A percentile compares a stretch with the other conserved stretches of the same genome.
Evolutionary conservation across 1,284 basidiomycete genomes (phyloP).

Genomic region (Naganishia sp.): DNA sequence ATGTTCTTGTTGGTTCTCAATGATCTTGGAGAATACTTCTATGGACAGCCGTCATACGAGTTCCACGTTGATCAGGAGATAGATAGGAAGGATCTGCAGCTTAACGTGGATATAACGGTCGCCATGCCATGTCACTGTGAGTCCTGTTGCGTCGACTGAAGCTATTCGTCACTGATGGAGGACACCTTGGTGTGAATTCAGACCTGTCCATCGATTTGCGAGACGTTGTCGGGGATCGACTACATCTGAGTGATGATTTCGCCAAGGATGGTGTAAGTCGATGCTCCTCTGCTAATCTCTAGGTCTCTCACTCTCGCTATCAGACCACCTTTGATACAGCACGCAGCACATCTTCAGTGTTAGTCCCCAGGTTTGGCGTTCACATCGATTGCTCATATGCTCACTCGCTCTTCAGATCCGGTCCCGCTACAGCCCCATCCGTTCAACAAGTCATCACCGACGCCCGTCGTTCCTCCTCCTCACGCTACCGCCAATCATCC

Average conservation of each 20-base stretch:
- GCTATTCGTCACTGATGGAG: neutral
- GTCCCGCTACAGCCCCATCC: constrained; percentile 4
- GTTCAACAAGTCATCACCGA: constrained; percentile 24
- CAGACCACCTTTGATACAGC: constrained; percentile 72
- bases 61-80: constrained; percentile 75
- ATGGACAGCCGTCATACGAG: constrained; percentile 83
- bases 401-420: constrained; percentile 14
- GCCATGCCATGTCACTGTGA: constrained; percentile 89
- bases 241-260: constrained; percentile 81
- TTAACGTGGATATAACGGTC: constrained; percentile 88
- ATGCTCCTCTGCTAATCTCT: neutral
- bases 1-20: constrained; percentile 62
- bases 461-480: constrained; percentile 26
- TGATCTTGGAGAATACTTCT: constrained; percentile 85
- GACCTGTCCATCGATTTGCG: constrained; percentile 84
- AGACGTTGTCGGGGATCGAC: constrained; percentile 86
- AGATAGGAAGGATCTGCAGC: constrained; percentile 63
- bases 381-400: constrained; percentile 16
- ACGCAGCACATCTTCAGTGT: constrained; percentile 6
- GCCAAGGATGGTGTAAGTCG: constrained; percentile 75
- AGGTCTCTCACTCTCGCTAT: neutral
- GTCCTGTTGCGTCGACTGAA: constrained; percentile 48
- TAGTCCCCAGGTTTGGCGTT: neutral
- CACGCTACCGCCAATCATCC: constrained; percentile 44
- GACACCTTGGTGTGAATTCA: constrained; percentile 45